Percentiles rank a stretch among this genome's conserved stretches.
phyloP scores from a whole-genome alignment of 768 basidiomycete genomes.

The Lactarius psammicola region DNA sequence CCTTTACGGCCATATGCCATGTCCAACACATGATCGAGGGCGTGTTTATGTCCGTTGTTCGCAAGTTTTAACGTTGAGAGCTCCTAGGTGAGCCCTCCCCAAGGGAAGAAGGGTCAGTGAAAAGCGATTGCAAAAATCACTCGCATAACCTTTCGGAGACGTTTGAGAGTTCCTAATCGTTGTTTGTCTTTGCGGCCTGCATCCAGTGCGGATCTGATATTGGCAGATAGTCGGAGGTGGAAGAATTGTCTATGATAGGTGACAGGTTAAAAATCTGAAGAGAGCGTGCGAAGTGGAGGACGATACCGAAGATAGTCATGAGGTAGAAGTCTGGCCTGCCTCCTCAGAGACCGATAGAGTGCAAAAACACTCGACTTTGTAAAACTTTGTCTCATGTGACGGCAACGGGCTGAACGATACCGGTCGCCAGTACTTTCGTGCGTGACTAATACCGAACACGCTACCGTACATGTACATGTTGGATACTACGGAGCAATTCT shows the following conservation, averaged over 20 bases:
- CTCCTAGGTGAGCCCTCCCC: constrained; percentile 42
- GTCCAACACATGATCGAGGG: constrained; percentile 59
- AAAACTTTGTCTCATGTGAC: not conserved
- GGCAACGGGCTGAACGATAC: not conserved
- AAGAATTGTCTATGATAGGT: constrained; percentile 55
- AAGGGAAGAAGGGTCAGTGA: constrained; percentile 2
- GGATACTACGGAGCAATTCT: constrained; percentile 7
- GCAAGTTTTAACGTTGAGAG: constrained; percentile 53
- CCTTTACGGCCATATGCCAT: constrained; percentile 77
- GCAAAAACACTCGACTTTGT: constrained; percentile 31
- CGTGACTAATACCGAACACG: not conserved
- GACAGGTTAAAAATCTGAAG: not conserved
- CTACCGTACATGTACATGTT: not conserved
- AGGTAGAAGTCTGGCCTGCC: constrained; percentile 45
- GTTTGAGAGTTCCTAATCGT: constrained; percentile 44
- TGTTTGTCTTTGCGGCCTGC: constrained; percentile 36
- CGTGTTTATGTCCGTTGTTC: constrained; percentile 47
- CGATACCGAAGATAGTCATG: constrained; percentile 47
- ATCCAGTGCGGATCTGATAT: constrained; percentile 48
- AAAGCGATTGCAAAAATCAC: not conserved
- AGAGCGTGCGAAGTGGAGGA: too few species aligned
- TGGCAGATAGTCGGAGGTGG: constrained; percentile 56
- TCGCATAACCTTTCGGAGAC: constrained; percentile 49
- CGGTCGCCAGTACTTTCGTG: not conserved
- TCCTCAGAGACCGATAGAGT: constrained; percentile 42